Evolutionary conservation across 495 filamentous ascomycete genomes (phyloP).

Genomic region (Cladorrhinum samala): DNA sequence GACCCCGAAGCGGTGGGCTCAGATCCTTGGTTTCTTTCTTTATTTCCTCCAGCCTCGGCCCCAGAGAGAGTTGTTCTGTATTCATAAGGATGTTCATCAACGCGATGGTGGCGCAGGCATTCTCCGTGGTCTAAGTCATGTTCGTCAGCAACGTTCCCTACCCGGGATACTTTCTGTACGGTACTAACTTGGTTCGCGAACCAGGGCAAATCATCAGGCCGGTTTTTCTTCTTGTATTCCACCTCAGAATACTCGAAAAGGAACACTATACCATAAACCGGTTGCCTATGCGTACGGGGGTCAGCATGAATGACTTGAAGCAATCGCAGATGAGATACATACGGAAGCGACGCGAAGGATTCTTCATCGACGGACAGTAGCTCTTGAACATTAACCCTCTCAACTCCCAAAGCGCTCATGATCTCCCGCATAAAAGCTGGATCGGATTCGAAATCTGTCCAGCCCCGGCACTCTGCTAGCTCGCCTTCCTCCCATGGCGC

Average conservation of each 20-base stretch:
- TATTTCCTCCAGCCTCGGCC: conserved; percentile 60
- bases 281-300: conserved; percentile 44
- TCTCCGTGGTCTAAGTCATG: conserved; percentile 57
- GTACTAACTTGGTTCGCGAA: conserved; percentile 80
- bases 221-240: conserved; percentile 27
- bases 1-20: conserved; percentile 65
- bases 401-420: conserved; percentile 68
- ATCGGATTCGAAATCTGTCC: conserved; percentile 86
- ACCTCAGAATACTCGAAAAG: conserved; percentile 66
- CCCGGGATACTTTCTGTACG: not conserved
- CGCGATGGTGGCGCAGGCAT: conserved; percentile 84
- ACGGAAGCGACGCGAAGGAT: conserved; percentile 60
- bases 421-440: conserved; percentile 83
- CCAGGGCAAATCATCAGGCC: conserved; percentile 67
- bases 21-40: conserved; percentile 63
- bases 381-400: conserved; percentile 69
- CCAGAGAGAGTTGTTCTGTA: conserved; percentile 53
- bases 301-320: not conserved
- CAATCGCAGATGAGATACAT: conserved; percentile 15
- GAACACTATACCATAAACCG: conserved; percentile 77
- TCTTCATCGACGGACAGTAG: conserved; percentile 69
- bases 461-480: conserved; percentile 52
- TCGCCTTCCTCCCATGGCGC: conserved; percentile 36
- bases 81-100: conserved; percentile 92
- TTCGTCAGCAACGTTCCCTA: not conserved